Evolutionary conservation across 2,329 filamentous ascomycete species (phyloP), one percentile per base, ranked within the genome.

Genomic region (Aspergillus intermedius): DNA sequence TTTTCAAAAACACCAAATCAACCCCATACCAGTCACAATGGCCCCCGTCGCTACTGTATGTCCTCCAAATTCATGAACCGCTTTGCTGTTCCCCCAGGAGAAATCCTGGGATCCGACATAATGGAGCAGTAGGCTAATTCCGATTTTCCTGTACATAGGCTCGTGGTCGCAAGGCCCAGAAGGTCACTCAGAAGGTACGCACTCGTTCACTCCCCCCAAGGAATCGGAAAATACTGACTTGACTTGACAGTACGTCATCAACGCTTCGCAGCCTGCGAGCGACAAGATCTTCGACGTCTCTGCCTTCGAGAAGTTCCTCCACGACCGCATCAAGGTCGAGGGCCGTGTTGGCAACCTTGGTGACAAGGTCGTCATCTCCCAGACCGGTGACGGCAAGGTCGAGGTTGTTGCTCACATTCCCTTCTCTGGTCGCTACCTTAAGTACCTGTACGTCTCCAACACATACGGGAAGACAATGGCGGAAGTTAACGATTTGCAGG

Each of bases 281-380:
- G 93, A 98, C 84, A 97, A 97, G 86, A 98, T 98, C 84, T 97
- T 98, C 84, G 93, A 98, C 76, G 85, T 95, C 74, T 84, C 88
- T 68, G 91, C 91, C 64, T 98, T 98, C 76, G 91, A 96, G 81
- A 97, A 97, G 85, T 98, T 98, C 87, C 88, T 98, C 58, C 91
- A 96, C 83, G 93, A 97, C 78, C 90, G 88, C 79, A 95, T 98
- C 86, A 98, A 98, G 88, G 90, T 98, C 66, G 93, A 96, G 65
- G 91, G 91, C 79, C 91, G 90, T 72, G 91, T 91, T 71, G 91
- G 91, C 67, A 97, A 98, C 86, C 87, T 98, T 65, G 93, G 93
- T 73, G 93, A 97, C 71, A 83, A 80, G 73, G 84, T 98, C 71
- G 79, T 83, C 72, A 93, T 98, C 81, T 84, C 83, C 70, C 88